These are phyloP conservation scores for Solanum okadae DNA, from an alignment of 257 asterid genomes.

Conservation along the genomic window DNA sequence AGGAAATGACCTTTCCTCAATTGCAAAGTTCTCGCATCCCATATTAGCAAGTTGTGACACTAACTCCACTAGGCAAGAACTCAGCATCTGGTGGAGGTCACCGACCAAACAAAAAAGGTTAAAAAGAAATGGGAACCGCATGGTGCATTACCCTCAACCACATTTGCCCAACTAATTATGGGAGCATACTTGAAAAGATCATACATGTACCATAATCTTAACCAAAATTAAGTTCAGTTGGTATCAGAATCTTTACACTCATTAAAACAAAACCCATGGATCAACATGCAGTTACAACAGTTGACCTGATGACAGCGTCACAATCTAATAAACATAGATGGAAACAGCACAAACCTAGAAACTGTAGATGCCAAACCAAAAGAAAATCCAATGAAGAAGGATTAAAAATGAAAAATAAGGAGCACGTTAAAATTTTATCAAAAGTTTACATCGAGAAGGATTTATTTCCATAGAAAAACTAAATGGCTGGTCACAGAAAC, in stretches of 20 bases:
- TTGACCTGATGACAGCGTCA: not conserved
- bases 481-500: conserved; percentile 13
- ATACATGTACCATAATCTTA: not conserved
- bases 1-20: not conserved
- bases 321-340: not conserved
- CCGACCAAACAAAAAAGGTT: not conserved
- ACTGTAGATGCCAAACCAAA: not conserved
- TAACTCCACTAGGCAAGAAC: not conserved
- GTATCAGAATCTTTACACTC: not conserved
- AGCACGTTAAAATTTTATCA: not conserved
- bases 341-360: not conserved
- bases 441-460: not conserved
- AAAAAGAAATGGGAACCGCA: not conserved
- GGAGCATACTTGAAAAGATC: not conserved
- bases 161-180: not conserved
- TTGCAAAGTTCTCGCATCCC: not conserved
- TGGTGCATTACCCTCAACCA: not conserved
- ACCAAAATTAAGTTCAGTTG: not conserved
- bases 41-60: not conserved
- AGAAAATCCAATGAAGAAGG: not conserved
- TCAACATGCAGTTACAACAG: not conserved
- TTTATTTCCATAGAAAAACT: not conserved
- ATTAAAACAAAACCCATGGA: not conserved
- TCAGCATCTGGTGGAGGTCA: not conserved
- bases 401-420: not conserved